Percentiles rank a stretch among this genome's conserved stretches.
Evolutionary conservation across 139 green algal species (phyloP).

Genomic region (Micromonas pusilla): DNA sequence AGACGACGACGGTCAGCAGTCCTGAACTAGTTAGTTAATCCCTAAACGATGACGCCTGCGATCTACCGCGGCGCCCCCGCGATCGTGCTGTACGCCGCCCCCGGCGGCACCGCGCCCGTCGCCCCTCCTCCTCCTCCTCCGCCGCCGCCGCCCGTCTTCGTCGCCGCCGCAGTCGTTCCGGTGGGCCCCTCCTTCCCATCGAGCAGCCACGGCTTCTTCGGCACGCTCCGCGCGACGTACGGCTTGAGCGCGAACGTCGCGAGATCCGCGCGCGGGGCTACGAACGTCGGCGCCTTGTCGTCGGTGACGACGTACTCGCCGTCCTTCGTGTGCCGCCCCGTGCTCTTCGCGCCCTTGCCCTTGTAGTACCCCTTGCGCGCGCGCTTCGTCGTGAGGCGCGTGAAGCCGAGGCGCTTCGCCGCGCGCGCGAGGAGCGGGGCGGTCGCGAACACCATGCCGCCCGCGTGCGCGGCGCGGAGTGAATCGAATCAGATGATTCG

Average conservation of each 20-base stretch:
- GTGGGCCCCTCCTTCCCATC: no score
- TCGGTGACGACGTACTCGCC: neutral
- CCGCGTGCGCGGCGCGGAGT: neutral
- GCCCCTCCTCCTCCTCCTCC: no score
- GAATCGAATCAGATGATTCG: neutral
- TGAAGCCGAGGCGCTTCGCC: neutral
- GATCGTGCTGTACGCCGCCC: neutral
- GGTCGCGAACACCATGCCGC: neutral
- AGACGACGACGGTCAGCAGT: no score
- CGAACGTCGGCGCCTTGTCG: neutral
- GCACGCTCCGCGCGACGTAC: neutral
- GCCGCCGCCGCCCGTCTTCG: no score
- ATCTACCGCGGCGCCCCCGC: neutral
- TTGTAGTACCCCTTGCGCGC: neutral
- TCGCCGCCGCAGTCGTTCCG: no score
- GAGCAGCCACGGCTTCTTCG: neutral
- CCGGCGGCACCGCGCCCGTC: no score
- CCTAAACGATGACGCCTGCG: no score
- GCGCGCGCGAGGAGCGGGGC: neutral
- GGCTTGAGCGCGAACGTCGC: neutral
- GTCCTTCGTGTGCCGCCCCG: neutral
- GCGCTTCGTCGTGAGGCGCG: neutral
- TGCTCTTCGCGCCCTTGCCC: neutral
- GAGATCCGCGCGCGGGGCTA: neutral
- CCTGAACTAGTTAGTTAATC: no score